These are phyloP conservation scores for Rosellinia necatrix DNA, from an alignment of 2,329 filamentous ascomycete species.

Conservation along the genomic window DNA sequence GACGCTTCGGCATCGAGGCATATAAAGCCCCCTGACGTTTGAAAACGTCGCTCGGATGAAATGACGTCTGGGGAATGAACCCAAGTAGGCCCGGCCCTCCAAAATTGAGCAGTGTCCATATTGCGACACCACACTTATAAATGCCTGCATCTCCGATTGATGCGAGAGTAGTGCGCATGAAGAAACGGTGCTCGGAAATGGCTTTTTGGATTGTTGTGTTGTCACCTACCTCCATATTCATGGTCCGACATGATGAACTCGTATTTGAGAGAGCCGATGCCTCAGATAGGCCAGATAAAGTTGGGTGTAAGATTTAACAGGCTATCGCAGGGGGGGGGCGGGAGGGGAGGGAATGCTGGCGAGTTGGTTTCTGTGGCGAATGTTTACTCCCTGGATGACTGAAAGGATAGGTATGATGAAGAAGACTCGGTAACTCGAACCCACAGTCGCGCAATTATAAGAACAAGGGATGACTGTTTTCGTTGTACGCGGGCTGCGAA, in stretches of 20 bases:
- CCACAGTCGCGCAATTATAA: neutral
- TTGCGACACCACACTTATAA: too few species aligned
- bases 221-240: slow-evolving; percentile 64
- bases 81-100: too few species aligned
- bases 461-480: slow-evolving; percentile 20
- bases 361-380: too few species aligned
- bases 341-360: too few species aligned
- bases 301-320: too few species aligned
- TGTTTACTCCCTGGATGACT: neutral
- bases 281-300: neutral
- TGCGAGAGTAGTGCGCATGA: neutral
- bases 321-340: too few species aligned
- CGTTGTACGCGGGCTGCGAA: slow-evolving; percentile 6
- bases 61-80: too few species aligned
- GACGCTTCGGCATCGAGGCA: too few species aligned
- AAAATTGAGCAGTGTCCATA: too few species aligned
- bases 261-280: neutral
- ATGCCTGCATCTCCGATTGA: neutral
- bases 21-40: too few species aligned
- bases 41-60: too few species aligned
- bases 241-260: slow-evolving; percentile 63
- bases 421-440: neutral
- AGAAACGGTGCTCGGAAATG: neutral
- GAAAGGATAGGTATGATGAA: neutral
- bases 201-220: neutral